Conservation (phyloP, 2,329 filamentous ascomycete species). For the Fusarium floridanum region DNA sequence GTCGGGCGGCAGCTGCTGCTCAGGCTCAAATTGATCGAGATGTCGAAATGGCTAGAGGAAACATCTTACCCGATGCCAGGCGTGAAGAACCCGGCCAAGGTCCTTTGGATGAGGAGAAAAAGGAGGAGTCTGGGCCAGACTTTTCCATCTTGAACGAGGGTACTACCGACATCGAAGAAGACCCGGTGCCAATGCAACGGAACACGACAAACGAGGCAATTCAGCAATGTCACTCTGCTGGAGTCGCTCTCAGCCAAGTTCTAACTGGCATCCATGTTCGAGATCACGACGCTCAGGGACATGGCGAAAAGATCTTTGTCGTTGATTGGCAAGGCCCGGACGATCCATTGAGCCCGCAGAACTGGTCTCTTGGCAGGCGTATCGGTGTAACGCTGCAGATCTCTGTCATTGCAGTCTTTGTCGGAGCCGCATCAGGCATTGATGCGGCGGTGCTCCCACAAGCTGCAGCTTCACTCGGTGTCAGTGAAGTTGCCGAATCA, state of each 20-base stretch:
- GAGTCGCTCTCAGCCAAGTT: constrained; percentile 43
- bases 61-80: not conserved
- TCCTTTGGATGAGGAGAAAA: not conserved
- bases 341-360: constrained; percentile 60
- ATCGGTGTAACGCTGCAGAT: constrained; percentile 57
- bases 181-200: not conserved
- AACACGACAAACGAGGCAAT: constrained; percentile 18
- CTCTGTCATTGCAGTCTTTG: constrained; percentile 62
- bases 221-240: constrained; percentile 18
- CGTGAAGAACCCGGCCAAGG: not conserved
- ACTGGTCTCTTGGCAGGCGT: constrained; percentile 57
- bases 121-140: not conserved
- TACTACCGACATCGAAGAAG: not conserved
- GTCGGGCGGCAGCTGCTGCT: constrained; percentile 32
- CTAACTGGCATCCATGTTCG: constrained; percentile 50
- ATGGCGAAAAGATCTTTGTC: constrained; percentile 49
- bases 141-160: constrained; percentile 2
- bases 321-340: constrained; percentile 50
- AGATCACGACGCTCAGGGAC: constrained; percentile 42
- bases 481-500: constrained; percentile 63
- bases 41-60: constrained; percentile 17
- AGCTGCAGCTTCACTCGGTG: constrained; percentile 59
- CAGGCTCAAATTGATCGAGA: constrained; percentile 40
- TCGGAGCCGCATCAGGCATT: constrained; percentile 65
- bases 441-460: constrained; percentile 62